Percentiles rank a stretch among this genome's conserved stretches.
These are phyloP conservation scores for Eutrema japonicum DNA, from an alignment of 345 rosid genomes.

Conservation along the genomic window DNA sequence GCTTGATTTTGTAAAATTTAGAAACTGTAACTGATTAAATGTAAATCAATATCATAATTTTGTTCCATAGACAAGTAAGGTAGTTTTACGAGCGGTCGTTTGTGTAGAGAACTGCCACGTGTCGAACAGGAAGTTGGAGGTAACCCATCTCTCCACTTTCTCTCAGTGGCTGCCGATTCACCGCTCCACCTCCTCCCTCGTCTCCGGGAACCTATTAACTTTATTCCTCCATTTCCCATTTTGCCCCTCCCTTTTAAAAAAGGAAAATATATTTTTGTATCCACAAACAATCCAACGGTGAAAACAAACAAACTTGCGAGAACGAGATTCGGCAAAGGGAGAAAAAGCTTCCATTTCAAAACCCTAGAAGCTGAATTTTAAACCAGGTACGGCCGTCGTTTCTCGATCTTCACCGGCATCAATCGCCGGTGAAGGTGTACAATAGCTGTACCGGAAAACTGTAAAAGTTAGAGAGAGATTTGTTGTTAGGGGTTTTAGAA, in stretches of 20 bases:
- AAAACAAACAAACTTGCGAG: slow-evolving; percentile 13
- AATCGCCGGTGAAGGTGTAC: slow-evolving; percentile 29
- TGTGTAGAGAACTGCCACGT: slow-evolving; percentile 1
- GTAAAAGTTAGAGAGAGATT: not conserved
- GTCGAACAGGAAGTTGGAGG: not conserved
- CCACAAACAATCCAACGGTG: slow-evolving; percentile 20
- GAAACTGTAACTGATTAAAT: too few species aligned
- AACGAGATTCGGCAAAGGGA: slow-evolving; percentile 18
- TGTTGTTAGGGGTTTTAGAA: slow-evolving; percentile 10
- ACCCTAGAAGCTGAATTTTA: slow-evolving; percentile 38
- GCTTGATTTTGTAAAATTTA: too few species aligned
- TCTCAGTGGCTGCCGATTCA: slow-evolving; percentile 33
- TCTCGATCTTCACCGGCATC: slow-evolving; percentile 25
- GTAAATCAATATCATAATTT: too few species aligned
- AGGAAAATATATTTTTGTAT: not conserved
- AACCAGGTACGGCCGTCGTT: slow-evolving; percentile 22
- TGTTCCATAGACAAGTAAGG: not conserved
- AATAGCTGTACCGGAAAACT: not conserved
- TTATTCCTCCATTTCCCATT: slow-evolving; percentile 23
- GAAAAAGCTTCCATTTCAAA: slow-evolving; percentile 13
- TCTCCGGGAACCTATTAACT: slow-evolving; percentile 23
- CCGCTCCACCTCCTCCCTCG: slow-evolving; percentile 35
- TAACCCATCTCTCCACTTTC: slow-evolving; percentile 18
- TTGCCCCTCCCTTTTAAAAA: slow-evolving; percentile 16
- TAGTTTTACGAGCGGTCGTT: not conserved